A percentile compares a stretch with the other conserved stretches of the same genome.
Evolutionary conservation across 1,284 basidiomycete species (phyloP).

Genomic region (Schizophyllum commune): DNA sequence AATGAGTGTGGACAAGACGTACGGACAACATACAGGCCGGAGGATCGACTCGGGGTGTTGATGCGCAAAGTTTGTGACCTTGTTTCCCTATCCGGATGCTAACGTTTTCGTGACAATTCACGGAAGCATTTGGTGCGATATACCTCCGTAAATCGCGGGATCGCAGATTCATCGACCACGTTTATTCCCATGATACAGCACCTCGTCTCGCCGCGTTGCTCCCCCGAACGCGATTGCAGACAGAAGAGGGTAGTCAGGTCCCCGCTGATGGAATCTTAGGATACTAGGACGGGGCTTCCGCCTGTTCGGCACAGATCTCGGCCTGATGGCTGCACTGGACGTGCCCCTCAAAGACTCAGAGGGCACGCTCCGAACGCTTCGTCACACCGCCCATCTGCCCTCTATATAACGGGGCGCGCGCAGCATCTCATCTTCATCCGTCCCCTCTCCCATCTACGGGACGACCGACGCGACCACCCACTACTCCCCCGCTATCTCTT

Average conservation of each 20-base stretch:
- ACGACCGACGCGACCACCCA: neutral
- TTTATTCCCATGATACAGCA: too few species aligned
- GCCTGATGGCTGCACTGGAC: neutral
- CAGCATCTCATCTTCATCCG: neutral
- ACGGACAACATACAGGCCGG: too few species aligned
- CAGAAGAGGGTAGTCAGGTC: neutral
- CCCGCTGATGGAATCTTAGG: neutral
- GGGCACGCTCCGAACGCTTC: neutral
- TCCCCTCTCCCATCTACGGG: neutral
- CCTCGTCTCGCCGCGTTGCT: neutral
- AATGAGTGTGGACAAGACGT: too few species aligned
- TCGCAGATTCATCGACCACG: too few species aligned
- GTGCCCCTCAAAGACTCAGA: neutral
- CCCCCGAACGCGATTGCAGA: neutral
- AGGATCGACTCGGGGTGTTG: too few species aligned
- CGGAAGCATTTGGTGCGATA: too few species aligned
- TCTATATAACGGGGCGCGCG: neutral
- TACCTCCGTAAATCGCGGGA: too few species aligned
- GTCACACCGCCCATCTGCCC: neutral
- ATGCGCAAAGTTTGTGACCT: too few species aligned
- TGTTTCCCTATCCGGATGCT: too few species aligned
- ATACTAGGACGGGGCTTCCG: neutral
- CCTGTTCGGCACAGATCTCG: neutral
- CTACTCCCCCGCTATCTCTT: neutral
- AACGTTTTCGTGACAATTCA: too few species aligned